Evolutionary conservation across 805 yeast species (phyloP).

Genomic region (Nakazawaea populi): DNA sequence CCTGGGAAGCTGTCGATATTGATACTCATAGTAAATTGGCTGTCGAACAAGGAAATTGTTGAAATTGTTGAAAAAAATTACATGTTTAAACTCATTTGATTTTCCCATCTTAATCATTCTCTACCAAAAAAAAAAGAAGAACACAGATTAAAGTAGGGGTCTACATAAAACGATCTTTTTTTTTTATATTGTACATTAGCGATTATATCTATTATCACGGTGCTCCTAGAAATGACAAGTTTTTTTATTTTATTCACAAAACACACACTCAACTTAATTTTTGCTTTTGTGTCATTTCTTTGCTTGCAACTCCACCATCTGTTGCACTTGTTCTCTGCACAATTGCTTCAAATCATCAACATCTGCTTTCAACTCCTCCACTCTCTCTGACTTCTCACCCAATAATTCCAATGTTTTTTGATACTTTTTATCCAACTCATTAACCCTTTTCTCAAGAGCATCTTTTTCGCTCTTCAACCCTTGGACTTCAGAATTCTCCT

Average conservation of each 20-base stretch:
- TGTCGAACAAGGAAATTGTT: slow-evolving; percentile 58
- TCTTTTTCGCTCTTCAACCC: slow-evolving; percentile 26
- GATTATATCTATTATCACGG: too few species aligned
- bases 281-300: background rate
- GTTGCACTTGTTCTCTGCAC: slow-evolving; percentile 79
- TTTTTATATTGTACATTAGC: too few species aligned
- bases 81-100: background rate
- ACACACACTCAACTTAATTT: too few species aligned
- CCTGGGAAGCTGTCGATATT: slow-evolving; percentile 84
- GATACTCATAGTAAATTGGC: slow-evolving; percentile 70
- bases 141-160: too few species aligned
- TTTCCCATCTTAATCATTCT: background rate
- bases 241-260: too few species aligned
- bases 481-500: slow-evolving; percentile 43
- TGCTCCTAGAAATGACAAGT: too few species aligned
- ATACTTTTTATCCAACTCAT: slow-evolving; percentile 30
- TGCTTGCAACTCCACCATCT: slow-evolving; percentile 62
- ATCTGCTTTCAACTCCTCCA: slow-evolving; percentile 82
- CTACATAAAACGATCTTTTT: too few species aligned
- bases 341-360: slow-evolving; percentile 84
- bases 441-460: slow-evolving; percentile 24
- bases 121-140: too few species aligned
- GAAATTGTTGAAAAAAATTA: slow-evolving; percentile 36
- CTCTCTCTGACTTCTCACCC: slow-evolving; percentile 84
- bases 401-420: slow-evolving; percentile 61